Evolutionary conservation across 2,329 filamentous ascomycete genomes (phyloP).

Genomic region (Penicillium nordicum): DNA sequence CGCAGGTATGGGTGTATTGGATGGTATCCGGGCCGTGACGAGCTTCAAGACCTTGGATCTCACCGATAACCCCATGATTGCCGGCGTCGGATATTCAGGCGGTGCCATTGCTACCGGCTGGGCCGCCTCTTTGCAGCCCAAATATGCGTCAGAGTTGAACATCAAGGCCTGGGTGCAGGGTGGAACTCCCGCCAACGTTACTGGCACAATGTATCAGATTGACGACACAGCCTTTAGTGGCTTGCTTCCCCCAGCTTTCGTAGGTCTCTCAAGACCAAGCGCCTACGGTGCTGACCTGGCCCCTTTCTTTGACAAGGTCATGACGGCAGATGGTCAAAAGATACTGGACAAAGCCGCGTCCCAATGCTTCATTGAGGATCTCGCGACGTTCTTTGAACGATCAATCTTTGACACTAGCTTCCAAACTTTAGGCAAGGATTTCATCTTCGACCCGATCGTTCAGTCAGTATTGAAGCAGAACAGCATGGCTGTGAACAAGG

Average conservation of each 20-base stretch:
- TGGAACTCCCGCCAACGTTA: conserved; percentile 29
- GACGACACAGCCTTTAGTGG: conserved; percentile 25
- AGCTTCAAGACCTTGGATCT: conserved; percentile 27
- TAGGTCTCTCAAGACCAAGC: conserved; percentile 21
- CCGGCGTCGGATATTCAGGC: conserved; percentile 56
- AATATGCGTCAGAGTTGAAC: conserved; percentile 53
- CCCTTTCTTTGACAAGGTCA: conserved; percentile 19
- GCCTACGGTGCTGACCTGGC: conserved; percentile 24
- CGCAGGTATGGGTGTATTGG: conserved; percentile 46
- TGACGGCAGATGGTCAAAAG: conserved; percentile 18
- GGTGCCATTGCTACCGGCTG: conserved; percentile 52
- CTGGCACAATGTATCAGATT: conserved; percentile 22
- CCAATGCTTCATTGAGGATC: conserved; percentile 18
- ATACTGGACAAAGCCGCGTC: conserved; percentile 14
- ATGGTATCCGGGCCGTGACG: conserved; percentile 43
- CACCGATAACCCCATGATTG: conserved; percentile 23
- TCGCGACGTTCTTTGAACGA: conserved; percentile 17
- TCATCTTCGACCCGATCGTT: conserved; percentile 16
- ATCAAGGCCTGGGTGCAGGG: conserved; percentile 37
- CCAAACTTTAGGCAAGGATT: conserved; percentile 18
- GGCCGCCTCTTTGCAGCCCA: conserved; percentile 51
- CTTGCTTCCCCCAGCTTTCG: conserved; percentile 25
- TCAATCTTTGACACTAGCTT: conserved; percentile 23
- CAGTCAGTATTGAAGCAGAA: conserved; percentile 15
- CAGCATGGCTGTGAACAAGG: conserved; percentile 18